A percentile compares a stretch with the other conserved stretches of the same genome.
These are phyloP conservation scores for Sesbania bispinosa DNA, from an alignment of 306 rosid species.

Conservation along the genomic window DNA sequence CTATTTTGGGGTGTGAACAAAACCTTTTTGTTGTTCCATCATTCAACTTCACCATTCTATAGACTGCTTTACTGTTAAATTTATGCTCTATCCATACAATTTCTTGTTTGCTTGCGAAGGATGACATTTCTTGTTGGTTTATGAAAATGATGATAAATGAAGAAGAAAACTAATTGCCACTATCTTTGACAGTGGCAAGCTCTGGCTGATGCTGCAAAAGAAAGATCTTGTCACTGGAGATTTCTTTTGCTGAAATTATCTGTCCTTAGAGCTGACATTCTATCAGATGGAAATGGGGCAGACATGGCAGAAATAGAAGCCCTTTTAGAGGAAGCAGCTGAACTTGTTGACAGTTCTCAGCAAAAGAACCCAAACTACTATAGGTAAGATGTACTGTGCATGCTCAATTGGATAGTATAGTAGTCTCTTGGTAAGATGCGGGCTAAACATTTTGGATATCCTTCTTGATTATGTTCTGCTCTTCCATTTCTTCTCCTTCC, in stretches of 20 bases:
- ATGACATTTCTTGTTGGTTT: not conserved
- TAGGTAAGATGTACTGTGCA: slow-evolving; percentile 44
- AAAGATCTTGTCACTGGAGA: slow-evolving; percentile 84
- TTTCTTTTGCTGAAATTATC: slow-evolving; percentile 80
- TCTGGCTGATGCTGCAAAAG: slow-evolving; percentile 84
- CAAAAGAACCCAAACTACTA: slow-evolving; percentile 79
- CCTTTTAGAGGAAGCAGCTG: slow-evolving; percentile 93
- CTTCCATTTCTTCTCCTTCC: not conserved
- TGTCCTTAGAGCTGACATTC: slow-evolving; percentile 76
- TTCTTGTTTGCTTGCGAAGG: slow-evolving; percentile 9
- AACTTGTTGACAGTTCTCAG: slow-evolving; percentile 68
- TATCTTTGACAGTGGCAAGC: slow-evolving; percentile 72
- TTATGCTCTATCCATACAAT: not conserved
- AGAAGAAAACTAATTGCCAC: slow-evolving; percentile 9
- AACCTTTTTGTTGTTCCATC: too few relatives aligned
- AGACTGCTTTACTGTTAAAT: not conserved
- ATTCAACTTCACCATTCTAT: not conserved
- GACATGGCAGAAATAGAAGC: slow-evolving; percentile 82
- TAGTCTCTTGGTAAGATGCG: not conserved
- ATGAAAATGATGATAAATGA: not conserved
- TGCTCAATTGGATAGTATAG: not conserved
- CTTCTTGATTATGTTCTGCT: not conserved
- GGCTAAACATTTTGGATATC: not conserved
- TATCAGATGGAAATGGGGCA: slow-evolving; percentile 60
- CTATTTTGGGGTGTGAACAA: too few relatives aligned